Percentiles rank a stretch among this genome's conserved stretches.
Evolutionary conservation across 352 stramenopile genomes (phyloP).

Genomic region (Stramenopiles sp.): DNA sequence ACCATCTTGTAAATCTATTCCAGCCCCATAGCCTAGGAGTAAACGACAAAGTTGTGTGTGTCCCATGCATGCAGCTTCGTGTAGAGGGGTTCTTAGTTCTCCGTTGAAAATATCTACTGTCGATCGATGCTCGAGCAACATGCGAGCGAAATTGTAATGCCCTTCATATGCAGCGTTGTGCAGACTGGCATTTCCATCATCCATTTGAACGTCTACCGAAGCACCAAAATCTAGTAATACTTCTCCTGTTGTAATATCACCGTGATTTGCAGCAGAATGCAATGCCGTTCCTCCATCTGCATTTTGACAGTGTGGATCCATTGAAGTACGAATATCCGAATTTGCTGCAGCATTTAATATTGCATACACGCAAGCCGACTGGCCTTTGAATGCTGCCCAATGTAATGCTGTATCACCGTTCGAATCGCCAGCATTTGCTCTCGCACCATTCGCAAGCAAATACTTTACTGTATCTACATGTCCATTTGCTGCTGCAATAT

Average conservation of each 20-base stretch:
- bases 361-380: constrained; percentile 25
- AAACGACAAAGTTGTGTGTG: background rate
- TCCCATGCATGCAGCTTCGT: constrained; percentile 11
- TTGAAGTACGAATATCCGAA: too few relatives aligned
- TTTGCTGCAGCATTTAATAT: too few relatives aligned
- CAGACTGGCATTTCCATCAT: background rate
- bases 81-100: background rate
- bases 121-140: constrained; percentile 1
- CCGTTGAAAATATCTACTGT: background rate
- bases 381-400: constrained; percentile 16
- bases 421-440: background rate
- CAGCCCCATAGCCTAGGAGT: too few relatives aligned
- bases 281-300: constrained; percentile 9
- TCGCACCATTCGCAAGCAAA: constrained; percentile 16
- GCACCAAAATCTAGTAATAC: background rate
- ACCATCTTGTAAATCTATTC: background rate
- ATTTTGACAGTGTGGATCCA: background rate
- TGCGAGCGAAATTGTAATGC: background rate
- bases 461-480: background rate
- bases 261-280: constrained; percentile 16
- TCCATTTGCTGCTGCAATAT: background rate
- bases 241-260: background rate
- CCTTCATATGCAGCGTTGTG: constrained; percentile 16
- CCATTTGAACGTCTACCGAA: background rate
- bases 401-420: constrained; percentile 15